Conservation (phyloP, 1,284 basidiomycete species). For the Cutaneotrichosporon spelunceum region DNA sequence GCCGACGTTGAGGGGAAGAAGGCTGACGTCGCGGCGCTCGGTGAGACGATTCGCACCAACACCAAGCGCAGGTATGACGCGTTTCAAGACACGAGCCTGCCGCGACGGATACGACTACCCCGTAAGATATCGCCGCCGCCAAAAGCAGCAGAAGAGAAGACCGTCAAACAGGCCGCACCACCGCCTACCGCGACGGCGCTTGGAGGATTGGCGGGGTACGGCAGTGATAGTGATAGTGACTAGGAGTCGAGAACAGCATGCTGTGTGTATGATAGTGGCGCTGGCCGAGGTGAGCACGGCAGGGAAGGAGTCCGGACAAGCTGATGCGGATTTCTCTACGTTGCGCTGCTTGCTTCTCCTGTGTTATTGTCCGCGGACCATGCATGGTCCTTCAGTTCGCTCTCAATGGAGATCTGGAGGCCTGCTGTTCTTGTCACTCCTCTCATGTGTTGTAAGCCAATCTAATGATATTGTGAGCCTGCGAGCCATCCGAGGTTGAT, state of each 20-base stretch:
- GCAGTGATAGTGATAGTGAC: background rate
- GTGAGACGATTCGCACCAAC: slow-evolving; percentile 10
- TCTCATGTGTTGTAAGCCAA: no score
- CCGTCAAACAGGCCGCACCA: background rate
- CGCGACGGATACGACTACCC: slow-evolving; percentile 3
- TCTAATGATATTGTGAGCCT: no score
- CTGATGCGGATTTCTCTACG: background rate
- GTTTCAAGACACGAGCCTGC: slow-evolving; percentile 7
- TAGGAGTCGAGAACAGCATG: background rate
- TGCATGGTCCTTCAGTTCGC: no score
- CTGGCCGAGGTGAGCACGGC: background rate
- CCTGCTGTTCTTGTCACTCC: no score
- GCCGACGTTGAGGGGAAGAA: background rate
- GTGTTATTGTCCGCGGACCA: no score
- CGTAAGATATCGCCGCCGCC: slow-evolving; percentile 7
- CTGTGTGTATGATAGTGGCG: background rate
- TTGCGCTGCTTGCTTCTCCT: no score
- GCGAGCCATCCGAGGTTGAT: no score
- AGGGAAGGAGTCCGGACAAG: background rate
- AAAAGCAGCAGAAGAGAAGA: background rate
- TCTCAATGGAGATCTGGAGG: no score
- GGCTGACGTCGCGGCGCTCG: slow-evolving; percentile 4
- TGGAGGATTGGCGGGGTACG: background rate
- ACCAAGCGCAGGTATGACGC: slow-evolving; percentile 16
- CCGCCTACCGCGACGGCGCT: background rate